Base-by-base conservation (phyloP, 257 asterid genomes). In the Lycium barbarum region DNA sequence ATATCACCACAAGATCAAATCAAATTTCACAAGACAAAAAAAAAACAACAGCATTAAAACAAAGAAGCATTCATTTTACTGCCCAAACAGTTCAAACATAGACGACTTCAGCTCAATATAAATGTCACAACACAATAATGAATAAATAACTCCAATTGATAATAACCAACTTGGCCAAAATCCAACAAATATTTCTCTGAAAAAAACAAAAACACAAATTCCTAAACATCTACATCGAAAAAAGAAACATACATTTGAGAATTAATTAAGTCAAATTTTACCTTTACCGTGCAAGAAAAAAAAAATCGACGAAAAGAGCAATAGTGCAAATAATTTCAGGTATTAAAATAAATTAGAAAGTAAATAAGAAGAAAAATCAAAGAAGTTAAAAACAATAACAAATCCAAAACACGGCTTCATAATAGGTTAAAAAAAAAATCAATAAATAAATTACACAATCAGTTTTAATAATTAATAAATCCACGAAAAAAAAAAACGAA, bases 151-250 rank as follows among this genome's bases (percentile, higher is more conserved):
- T 78, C 65, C 82, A 33, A 33, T 53, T 26, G 33, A 15, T 49
- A 78, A 78, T 15, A 3, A 76, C 45, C 2, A 49, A 76, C 47
- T 45, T 1, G 40, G 12, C 18, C 81, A 74, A 7, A 76, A 13
- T 76, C n/a, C 20, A 78, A 78, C 33, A 78, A 78, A 26, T 78
- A 78, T 78, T 53, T 78, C 33, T 78, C 45, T 45, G 33, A 26
- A 33, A 53, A 76, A 51, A 61, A 61, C 5, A 10, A 22, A 14
- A 26, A 17, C 33, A 9, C 7, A 14, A 53, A 76, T 14, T 53
- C 49, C 65, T 33, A 78, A 9, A 13, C 79, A 11, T n/a, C 35
- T 20, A 5, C 35, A 3, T 6, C 7, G 47, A 18, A 4, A 15
- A 70, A 68, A 40, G 2, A 15, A 18, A 9, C 55, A 49, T 3